These are phyloP conservation scores for Phascolomyces articulosus DNA, from an alignment of 371 early-diverging fungal genomes.

Conservation along the genomic window DNA sequence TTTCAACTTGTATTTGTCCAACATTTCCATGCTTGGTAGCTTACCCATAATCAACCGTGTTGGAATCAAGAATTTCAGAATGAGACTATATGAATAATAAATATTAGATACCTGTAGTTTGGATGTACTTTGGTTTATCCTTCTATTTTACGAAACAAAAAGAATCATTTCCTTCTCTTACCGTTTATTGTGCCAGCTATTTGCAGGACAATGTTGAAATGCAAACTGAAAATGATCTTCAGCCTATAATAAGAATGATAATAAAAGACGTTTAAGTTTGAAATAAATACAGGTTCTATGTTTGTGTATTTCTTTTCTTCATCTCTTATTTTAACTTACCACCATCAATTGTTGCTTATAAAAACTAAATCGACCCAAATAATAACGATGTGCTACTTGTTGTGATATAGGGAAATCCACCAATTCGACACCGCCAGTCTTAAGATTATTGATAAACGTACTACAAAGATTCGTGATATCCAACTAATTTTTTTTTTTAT, in stretches of 20 bases:
- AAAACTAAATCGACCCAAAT: conserved; percentile 56
- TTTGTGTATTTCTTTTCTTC: no score
- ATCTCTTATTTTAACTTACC: conserved; percentile 22
- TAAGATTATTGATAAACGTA: conserved; percentile 57
- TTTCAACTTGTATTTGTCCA: conserved; percentile 38
- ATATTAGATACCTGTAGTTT: not conserved
- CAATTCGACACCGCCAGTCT: conserved; percentile 43
- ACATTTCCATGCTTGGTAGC: conserved; percentile 34
- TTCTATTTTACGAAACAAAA: no score
- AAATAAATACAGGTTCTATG: no score
- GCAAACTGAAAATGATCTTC: conserved; percentile 50
- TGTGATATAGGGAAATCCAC: conserved; percentile 50
- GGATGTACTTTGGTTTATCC: not conserved
- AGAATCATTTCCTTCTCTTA: conserved; percentile 2
- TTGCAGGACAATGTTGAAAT: conserved; percentile 40
- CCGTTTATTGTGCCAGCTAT: conserved; percentile 40
- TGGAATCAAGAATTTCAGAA: conserved; percentile 54
- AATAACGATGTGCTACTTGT: conserved; percentile 61
- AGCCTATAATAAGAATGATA: conserved; percentile 26
- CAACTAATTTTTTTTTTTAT: conserved; percentile 24
- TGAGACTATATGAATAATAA: conserved; percentile 26
- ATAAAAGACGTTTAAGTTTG: not conserved
- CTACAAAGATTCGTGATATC: conserved; percentile 46
- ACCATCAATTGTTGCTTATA: conserved; percentile 41
- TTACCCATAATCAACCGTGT: conserved; percentile 55